Evolutionary conservation across 2,329 filamentous ascomycete genomes (phyloP), one percentile per base, ranked within the genome.

Genomic region (Fusarium sp.): DNA sequence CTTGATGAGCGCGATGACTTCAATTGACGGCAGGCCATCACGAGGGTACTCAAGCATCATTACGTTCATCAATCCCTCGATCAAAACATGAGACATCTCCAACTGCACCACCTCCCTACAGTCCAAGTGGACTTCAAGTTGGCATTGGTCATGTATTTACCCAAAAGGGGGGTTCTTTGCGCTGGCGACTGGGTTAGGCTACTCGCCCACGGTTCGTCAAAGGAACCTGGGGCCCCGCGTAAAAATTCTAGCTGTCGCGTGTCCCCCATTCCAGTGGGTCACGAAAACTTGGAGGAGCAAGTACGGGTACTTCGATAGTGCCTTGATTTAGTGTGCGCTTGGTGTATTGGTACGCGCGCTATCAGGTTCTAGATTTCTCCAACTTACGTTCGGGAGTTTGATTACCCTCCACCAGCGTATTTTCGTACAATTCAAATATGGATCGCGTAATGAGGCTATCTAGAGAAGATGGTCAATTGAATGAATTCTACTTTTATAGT

Each of bases 191-290:
- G 27, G 62, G 53, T 66, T 59, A 45, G 27, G 46, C 46, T 62
- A 56, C 58, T 8, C 31, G 20, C 54, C 41, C 50, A 44, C 39
- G 47, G 41, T 57, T 62, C 39, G 27, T 41, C 33, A 47, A 29
- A 39, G 52, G 35, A 67, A 62, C 62, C 64, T 67, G 64, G 64
- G 64, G 64, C 64, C 64, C 64, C 64, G 64, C 64, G 46, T 62
- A 67, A 67, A 53, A 67, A 20, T 62, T 67, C 42, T 52, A 22
- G 41, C 17, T 33, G 62, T 67, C 64, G 54, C 49, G 64, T 67
- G 64, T 67, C 27, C 44, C 60, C 54, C 57, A 53, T 52, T 47
- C 47, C 46, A 62, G 62, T 62, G 64, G 64, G 57, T 62, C 62
- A 27, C 46, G 41, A 47, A 60, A 61, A 61, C 36, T 53, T 41